Percentiles rank a stretch among this genome's conserved stretches.
phyloP scores from a whole-genome alignment of 129 eudicot genomes.

The Cynara cardunculus region DNA sequence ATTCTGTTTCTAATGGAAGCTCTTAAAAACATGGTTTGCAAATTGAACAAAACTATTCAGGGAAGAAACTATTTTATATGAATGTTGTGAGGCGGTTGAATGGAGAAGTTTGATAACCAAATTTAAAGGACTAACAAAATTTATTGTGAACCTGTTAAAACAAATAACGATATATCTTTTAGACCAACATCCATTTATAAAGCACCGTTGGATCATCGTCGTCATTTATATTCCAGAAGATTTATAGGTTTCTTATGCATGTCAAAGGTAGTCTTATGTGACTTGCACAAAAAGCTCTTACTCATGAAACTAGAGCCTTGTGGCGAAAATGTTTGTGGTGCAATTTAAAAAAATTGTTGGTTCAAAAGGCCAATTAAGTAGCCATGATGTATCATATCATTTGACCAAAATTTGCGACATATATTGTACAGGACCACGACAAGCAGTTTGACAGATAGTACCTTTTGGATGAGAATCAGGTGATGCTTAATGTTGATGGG shows the following conservation, averaged over 20 bases:
- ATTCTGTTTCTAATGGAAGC: not conserved
- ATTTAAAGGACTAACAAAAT: too few species aligned
- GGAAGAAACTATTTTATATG: not conserved
- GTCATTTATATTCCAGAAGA: not conserved
- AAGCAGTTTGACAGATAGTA: not conserved
- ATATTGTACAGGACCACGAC: not conserved
- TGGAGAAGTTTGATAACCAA: too few species aligned
- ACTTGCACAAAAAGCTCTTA: not conserved
- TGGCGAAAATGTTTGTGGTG: not conserved
- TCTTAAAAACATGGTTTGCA: not conserved
- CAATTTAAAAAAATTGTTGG: not conserved
- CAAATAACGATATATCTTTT: not conserved
- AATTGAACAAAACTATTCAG: not conserved
- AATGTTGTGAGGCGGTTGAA: not conserved
- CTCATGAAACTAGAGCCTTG: not conserved
- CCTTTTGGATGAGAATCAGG: conserved; percentile 7
- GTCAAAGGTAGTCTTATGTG: not conserved
- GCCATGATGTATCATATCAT: not conserved
- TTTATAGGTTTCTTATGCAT: not conserved
- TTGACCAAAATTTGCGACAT: not conserved
- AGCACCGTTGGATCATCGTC: not conserved
- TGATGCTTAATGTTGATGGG: not conserved
- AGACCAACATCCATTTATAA: not conserved
- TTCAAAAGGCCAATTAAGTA: not conserved
- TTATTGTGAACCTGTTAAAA: not conserved